Evolutionary conservation across 2,329 filamentous ascomycete genomes (phyloP).

Genomic region (Furcasterigmium furcatum): DNA sequence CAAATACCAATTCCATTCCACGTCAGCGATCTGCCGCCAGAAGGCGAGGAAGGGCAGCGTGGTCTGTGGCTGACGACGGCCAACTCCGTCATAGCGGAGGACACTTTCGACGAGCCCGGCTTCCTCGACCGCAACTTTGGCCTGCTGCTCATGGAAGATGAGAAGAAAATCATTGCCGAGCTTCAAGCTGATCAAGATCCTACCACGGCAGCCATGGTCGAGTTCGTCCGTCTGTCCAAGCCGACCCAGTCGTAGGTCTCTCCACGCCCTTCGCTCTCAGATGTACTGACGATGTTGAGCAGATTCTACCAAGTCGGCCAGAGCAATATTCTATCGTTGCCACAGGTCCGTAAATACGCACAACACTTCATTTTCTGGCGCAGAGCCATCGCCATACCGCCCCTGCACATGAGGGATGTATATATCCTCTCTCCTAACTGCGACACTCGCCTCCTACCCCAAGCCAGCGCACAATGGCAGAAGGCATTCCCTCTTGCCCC

Average conservation of each 20-base stretch:
- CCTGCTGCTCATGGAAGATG: conserved; percentile 79
- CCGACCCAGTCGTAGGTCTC: conserved; percentile 58
- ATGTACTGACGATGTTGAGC: too few relatives aligned
- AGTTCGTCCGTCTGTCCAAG: conserved; percentile 74
- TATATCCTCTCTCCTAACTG: conserved; percentile 93
- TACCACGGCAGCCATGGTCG: conserved; percentile 72
- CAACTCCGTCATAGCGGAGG: conserved; percentile 68
- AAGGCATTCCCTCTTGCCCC: conserved; percentile 80
- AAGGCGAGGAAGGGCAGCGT: conserved; percentile 65
- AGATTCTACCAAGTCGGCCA: conserved; percentile 68
- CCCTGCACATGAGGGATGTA: conserved; percentile 82
- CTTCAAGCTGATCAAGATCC: conserved; percentile 76
- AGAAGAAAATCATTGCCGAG: conserved; percentile 68
- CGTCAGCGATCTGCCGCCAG: conserved; percentile 68
- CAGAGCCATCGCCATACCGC: conserved; percentile 85
- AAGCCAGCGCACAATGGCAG: conserved; percentile 70
- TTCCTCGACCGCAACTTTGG: conserved; percentile 84
- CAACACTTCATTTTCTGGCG: conserved; percentile 96
- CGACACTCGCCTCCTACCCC: conserved; percentile 67
- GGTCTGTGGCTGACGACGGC: conserved; percentile 87
- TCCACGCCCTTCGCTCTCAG: too few relatives aligned
- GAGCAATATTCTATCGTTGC: conserved; percentile 68
- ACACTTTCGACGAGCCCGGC: conserved; percentile 61
- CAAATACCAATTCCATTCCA: conserved; percentile 66
- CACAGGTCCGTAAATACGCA: conserved; percentile 82